Base-by-base conservation (phyloP, 2,329 filamentous ascomycete species). In the Aspergillus sp. region DNA sequence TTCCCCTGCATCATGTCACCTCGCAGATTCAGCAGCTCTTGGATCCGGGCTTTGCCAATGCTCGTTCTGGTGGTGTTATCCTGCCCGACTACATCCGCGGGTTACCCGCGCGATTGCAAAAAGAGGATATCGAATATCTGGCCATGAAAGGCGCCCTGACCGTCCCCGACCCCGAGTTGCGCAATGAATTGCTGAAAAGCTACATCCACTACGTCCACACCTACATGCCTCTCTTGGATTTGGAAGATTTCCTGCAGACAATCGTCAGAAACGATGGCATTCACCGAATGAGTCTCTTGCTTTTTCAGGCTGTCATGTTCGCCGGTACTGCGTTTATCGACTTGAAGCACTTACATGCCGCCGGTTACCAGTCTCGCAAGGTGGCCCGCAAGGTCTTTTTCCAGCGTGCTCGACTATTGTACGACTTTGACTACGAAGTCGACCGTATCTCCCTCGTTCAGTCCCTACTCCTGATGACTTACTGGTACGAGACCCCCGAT, bases 291-390 rank as follows among this genome's bases (percentile, higher is more conserved):
- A 95, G 90, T 69, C 72, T 97, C 56, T 79, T 96, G 46, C 72
- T 96, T 2, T 96, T 95, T 66, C 91, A 96, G 62, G 87, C 90
- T 8, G 85, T 95, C 58, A 95, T 96, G 88, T 97, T 96, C 63
- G 85, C 89, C 1, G 90, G 87, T 1, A 87, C 87, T 2, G 89
- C 90, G 0, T 95, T 93, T 62, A 84, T 95, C 45, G 88, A 93
- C 56, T 85, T 89, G 70, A 80, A 84, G 44, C 76, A 83, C 59
- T 74, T 97, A 37, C 81, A 79, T 31, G 80, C 84, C 39, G 88
- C 86, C 19, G 91, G 91, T 2, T 95, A 88, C 60, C 67, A 78
- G 6, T 85, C 79, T 19, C 78, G 90, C 37, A 91, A 93, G 68
- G 82, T 82, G 45, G 90, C 91, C 7, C 79, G 91, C 50, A 93